Conservation (phyloP, 352 stramenopile species). For the Phytophthora meadii region DNA sequence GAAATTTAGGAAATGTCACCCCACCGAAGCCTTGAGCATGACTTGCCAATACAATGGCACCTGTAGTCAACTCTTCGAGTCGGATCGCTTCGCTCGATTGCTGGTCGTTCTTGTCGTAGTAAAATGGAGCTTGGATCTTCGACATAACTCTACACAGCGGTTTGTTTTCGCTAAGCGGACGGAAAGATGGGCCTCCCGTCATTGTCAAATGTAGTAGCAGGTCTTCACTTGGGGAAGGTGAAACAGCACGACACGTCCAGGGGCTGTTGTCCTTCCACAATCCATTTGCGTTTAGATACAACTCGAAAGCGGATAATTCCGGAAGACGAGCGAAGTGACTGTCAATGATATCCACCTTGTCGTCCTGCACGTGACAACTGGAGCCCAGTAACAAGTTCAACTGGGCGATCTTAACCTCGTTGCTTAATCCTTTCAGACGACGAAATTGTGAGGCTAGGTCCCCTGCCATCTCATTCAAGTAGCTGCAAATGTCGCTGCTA, state of each 20-base stretch:
- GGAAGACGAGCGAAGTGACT: background rate
- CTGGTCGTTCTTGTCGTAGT: background rate
- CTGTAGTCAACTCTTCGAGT: constrained; percentile 1
- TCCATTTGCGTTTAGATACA: background rate
- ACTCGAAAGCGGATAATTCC: background rate
- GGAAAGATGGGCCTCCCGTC: background rate
- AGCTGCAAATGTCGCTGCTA: background rate
- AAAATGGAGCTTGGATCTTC: background rate
- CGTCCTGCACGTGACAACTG: background rate
- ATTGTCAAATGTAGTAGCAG: background rate
- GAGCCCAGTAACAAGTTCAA: constrained; percentile 2
- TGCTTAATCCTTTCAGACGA: background rate
- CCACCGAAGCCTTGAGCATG: background rate
- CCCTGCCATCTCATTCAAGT: background rate
- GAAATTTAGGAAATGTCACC: background rate
- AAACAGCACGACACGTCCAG: background rate
- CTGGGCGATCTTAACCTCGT: constrained; percentile 3
- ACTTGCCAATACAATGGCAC: constrained; percentile 1
- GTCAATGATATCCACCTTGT: background rate
- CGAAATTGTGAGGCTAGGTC: background rate
- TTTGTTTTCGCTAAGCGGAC: background rate
- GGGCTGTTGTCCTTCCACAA: background rate
- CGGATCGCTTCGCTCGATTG: background rate
- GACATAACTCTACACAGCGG: background rate
- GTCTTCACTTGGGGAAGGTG: background rate